phyloP scores from a whole-genome alignment of 306 rosid species.

The Vicia villosa region DNA sequence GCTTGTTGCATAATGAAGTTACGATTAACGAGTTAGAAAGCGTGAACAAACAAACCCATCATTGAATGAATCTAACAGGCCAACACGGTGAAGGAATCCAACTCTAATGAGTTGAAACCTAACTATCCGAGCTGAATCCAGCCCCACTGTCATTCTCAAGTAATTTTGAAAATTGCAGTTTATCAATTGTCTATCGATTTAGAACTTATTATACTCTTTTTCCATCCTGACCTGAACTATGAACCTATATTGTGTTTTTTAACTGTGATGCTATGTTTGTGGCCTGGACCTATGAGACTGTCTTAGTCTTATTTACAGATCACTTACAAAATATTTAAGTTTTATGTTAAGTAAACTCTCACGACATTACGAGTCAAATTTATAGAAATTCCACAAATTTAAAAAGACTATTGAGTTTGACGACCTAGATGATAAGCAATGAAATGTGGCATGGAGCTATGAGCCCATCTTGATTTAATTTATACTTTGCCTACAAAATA shows the following conservation, averaged over 20 bases:
- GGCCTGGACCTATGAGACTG: neutral
- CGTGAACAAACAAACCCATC: neutral
- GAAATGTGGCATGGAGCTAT: neutral
- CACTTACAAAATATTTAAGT: conserved; percentile 1
- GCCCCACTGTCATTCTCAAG: neutral
- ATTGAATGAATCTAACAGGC: neutral
- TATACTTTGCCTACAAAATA: neutral
- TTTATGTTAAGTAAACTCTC: conserved; percentile 2
- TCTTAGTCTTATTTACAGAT: neutral
- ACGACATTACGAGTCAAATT: neutral
- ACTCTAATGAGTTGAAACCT: neutral
- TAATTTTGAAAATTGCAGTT: neutral
- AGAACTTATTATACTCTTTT: neutral
- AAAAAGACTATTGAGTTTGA: neutral
- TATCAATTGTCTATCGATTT: neutral
- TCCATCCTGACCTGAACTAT: neutral
- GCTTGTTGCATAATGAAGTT: neutral
- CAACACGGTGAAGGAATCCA: neutral
- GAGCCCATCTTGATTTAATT: neutral
- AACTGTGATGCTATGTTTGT: neutral
- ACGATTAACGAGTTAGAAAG: neutral
- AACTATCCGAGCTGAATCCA: neutral
- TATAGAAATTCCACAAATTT: neutral
- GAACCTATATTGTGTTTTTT: neutral
- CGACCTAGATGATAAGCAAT: neutral